Base-by-base conservation (phyloP, 495 filamentous ascomycete species). In the Saxispiralis lemnorum region DNA sequence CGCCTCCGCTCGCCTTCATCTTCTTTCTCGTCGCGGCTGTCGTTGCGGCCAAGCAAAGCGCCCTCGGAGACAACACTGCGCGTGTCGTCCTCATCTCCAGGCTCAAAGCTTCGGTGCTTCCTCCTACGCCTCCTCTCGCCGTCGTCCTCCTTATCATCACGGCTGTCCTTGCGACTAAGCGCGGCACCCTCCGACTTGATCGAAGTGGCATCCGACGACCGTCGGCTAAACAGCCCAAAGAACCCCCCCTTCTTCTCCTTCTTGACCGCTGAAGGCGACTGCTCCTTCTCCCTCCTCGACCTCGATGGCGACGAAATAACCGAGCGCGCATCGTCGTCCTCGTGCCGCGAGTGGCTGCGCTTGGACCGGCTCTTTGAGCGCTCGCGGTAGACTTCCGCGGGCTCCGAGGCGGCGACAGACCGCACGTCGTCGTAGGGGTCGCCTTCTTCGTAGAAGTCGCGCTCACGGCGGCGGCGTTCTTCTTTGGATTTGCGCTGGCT, bases 231-330 rank as follows among this genome's bases (percentile, higher is more conserved):
- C 10, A 53, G 34, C 3, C 59, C 57, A 35, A 63, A 63, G 7
- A 63, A 20, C 13, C 60, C 60, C 19, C 59, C 51, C 31, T 58
- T 62, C 45, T 59, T 59, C 28, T 59, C 59, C 39, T 59, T 58
- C 35, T 59, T 62, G 5, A 9, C 24, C 6, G 44, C 36, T 14
- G 47, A 34, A 7, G 47, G 39, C 1, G 46, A 14, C 14, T 56
- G 53, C 6, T 57, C 57, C 30, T 56, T 54, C 32, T 56, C 51
- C 6, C 51, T 39, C 18, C 24, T 33, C 5, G 56, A 48, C 19
- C 56, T 48, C 12, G 56, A 50, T 5, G 61, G 61, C 11, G 56
- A 50, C 6, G 61, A 62, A 0, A 45, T 45, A 5, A 52, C 46
- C 17, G 59, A 61, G 0, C 43, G 49, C 35, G 46, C 49, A 41